Conservation (phyloP, 2,329 filamentous ascomycete species). For the Podosphaera aphanis region DNA sequence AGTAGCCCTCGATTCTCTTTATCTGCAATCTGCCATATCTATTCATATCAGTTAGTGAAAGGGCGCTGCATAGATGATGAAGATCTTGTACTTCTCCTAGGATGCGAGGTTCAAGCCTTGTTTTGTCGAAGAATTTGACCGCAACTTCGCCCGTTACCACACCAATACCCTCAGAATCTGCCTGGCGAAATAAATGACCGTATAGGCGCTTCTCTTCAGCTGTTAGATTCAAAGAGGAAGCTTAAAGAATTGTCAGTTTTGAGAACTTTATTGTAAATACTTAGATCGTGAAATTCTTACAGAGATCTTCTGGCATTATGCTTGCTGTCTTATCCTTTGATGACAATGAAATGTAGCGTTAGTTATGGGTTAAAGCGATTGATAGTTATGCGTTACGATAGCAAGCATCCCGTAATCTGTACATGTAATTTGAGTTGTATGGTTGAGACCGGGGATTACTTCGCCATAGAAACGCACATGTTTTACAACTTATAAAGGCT, state of each 20-base stretch:
- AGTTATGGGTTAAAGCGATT: background rate
- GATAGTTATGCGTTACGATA: background rate
- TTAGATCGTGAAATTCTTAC: background rate
- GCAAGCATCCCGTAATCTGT: too few relatives aligned
- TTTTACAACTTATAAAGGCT: too few relatives aligned
- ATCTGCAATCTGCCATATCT: constrained; percentile 99
- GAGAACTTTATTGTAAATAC: background rate
- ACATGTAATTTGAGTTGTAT: too few relatives aligned
- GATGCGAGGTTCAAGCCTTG: constrained; percentile 60
- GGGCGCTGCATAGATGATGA: too few relatives aligned
- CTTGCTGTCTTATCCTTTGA: background rate
- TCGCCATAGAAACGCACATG: too few relatives aligned
- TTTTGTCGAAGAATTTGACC: constrained; percentile 96
- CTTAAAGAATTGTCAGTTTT: constrained; percentile 17
- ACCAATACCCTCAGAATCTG: constrained; percentile 74
- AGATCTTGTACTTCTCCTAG: constrained; percentile 47
- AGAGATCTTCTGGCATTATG: background rate
- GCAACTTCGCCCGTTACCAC: constrained; percentile 91
- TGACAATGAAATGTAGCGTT: background rate
- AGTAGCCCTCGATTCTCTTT: constrained; percentile 86
- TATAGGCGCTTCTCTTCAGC: constrained; percentile 86
- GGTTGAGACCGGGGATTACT: too few relatives aligned
- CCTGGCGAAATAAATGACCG: constrained; percentile 76
- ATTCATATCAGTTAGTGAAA: constrained; percentile 2
- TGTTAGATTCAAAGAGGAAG: constrained; percentile 54